A percentile compares a stretch with the other conserved stretches of the same genome.
Conservation (phyloP, 441 rosid species). For the Gossypium davidsonii region DNA sequence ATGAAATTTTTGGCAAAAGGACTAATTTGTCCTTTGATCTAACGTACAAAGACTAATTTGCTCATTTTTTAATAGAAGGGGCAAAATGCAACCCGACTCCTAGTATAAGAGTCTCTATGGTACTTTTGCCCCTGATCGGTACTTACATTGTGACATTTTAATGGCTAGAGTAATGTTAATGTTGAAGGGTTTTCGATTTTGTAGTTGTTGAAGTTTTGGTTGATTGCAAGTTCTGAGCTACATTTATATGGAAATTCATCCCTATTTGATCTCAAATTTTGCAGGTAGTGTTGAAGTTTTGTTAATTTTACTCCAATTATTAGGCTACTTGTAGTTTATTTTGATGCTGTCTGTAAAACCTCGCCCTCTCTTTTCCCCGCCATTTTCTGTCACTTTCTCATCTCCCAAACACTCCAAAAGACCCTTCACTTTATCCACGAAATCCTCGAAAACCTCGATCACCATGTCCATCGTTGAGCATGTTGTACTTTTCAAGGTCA, state of each 20-base stretch:
- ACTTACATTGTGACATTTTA: background rate
- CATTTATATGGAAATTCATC: background rate
- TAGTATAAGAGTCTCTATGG: no score
- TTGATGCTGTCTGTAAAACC: conserved; percentile 20
- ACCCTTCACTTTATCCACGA: conserved; percentile 16
- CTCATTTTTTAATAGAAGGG: no score
- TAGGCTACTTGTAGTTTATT: background rate
- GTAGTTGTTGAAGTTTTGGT: background rate
- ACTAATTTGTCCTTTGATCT: no score
- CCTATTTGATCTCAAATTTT: background rate
- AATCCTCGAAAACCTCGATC: conserved; percentile 23
- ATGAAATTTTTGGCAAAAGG: no score
- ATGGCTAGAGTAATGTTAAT: background rate
- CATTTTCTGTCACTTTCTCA: conserved; percentile 29
- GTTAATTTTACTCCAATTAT: background rate
- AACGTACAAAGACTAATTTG: no score
- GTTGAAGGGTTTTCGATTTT: background rate
- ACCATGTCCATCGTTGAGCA: conserved; percentile 49
- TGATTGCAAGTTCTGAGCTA: no score
- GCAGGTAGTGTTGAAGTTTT: background rate
- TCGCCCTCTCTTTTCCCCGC: conserved; percentile 24
- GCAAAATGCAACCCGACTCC: no score
- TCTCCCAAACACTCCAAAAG: conserved; percentile 26
- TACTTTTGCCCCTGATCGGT: no score
- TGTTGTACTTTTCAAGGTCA: conserved; percentile 72